Evolutionary conservation across 176 grass and related monocot genomes (phyloP).

Genomic region (Oryza coarctata): DNA sequence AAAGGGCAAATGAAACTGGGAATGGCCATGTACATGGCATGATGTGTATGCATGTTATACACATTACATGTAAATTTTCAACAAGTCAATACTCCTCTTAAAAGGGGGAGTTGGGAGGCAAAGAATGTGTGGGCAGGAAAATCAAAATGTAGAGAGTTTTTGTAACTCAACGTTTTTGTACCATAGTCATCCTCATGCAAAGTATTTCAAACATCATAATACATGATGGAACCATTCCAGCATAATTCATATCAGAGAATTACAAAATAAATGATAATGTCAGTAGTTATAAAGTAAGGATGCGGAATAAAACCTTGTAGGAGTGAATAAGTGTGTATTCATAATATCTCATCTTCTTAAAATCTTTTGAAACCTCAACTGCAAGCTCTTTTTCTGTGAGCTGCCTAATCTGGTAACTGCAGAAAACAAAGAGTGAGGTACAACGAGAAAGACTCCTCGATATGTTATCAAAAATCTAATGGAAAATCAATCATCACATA

Average conservation of each 20-base stretch:
- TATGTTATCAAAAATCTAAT: background rate
- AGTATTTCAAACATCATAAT: background rate
- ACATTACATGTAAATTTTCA: too few species aligned
- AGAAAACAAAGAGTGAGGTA: conserved; percentile 28
- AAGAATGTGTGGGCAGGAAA: too few species aligned
- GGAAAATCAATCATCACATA: conserved; percentile 12
- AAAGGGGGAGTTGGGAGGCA: too few species aligned
- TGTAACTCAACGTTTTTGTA: background rate
- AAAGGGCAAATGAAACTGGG: background rate
- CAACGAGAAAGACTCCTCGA: conserved; percentile 8
- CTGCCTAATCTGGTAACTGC: conserved; percentile 86
- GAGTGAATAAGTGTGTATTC: conserved; percentile 81
- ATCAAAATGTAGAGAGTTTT: too few species aligned
- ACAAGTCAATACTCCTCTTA: too few species aligned
- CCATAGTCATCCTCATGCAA: background rate
- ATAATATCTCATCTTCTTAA: conserved; percentile 71
- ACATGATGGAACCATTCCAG: background rate
- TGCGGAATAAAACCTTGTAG: conserved; percentile 69
- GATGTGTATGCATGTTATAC: background rate
- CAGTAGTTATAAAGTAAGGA: background rate
- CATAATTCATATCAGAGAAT: conserved; percentile 10
- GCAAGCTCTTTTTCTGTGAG: conserved; percentile 86
- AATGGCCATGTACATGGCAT: background rate
- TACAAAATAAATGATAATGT: background rate
- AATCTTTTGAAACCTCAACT: conserved; percentile 81